Base-by-base conservation (phyloP, 257 asterid genomes). In the Anisodus tanguticus region DNA sequence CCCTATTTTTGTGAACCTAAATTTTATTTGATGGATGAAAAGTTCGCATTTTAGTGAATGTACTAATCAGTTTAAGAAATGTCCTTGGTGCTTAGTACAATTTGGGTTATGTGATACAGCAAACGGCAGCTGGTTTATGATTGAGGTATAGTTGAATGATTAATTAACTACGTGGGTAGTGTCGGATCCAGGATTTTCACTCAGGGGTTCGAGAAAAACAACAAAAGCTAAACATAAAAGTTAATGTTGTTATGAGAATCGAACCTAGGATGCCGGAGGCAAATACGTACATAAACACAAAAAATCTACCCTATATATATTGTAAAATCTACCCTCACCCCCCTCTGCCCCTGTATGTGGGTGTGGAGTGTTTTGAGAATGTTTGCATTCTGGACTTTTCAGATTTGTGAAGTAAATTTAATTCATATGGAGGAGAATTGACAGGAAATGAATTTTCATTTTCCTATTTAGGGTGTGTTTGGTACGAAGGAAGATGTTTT, bases 371-470 rank as follows among this genome's bases (percentile, higher is more conserved):
- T 74, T 49, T 58, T 51, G 55, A 74, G n/a, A 74, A 72, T 72
- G 80, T 31, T 26, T 4, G 45, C 49, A 77, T 31, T 74, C 6
- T 22, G 81, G 45, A 22, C 37, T 49, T 41, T 58, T 77, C 60
- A 77, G 81, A 53, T 77, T 64, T 77, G 64, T 53, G 64, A 77
- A 77, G 81, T 9, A 45, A 76, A 76, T 76, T 51, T 49, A 12
- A 12, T 26, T 12, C 3, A 76, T 12, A 51, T 45, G 63, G 62
- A 51, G 26, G 35, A 76, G 26, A 6, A 76, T 10, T 76, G 43
- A 31, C 11, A 76, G 47, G 81, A 51, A 51, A 26, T 13, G 63
- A 4, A 26, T 26, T 76, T 76, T 77, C 81, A 26, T 68, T 9
- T 26, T 77, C n/a, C 22, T 26, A 55, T 26, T 26, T 41, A 41